Conservation (phyloP, 768 basidiomycete genomes). For the Thelephora aurantiotincta region DNA sequence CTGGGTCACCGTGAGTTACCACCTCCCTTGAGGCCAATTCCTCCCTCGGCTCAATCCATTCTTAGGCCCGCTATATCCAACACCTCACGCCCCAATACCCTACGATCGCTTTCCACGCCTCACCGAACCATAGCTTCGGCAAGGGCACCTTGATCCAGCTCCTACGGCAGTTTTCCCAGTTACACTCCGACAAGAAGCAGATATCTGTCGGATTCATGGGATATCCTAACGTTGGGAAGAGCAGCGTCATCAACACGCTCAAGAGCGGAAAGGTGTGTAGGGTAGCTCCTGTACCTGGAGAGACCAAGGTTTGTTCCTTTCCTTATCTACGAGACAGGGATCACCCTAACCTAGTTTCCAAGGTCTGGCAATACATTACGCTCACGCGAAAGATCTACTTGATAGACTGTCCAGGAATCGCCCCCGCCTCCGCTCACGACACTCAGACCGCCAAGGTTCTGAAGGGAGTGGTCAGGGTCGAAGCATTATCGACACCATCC, state of each 20-base stretch:
- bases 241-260: constrained; percentile 93
- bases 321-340: background rate
- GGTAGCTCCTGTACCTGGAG: constrained; percentile 93
- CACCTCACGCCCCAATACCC: constrained; percentile 90
- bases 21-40: background rate
- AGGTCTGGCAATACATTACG: constrained; percentile 99
- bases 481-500: constrained; percentile 83
- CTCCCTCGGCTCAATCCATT: background rate
- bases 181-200: constrained; percentile 98
- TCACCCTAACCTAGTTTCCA: background rate
- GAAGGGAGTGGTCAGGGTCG: constrained; percentile 93
- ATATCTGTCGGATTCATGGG: constrained; percentile 97
- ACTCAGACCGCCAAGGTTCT: constrained; percentile 83
- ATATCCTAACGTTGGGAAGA: constrained; percentile 97
- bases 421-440: constrained; percentile 86
- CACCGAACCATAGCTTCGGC: constrained; percentile 97
- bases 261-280: constrained; percentile 97
- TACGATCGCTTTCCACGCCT: constrained; percentile 97
- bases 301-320: constrained; percentile 58
- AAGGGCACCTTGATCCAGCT: constrained; percentile 97
- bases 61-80: constrained; percentile 87
- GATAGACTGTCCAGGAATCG: constrained; percentile 98
- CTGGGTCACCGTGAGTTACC: constrained; percentile 86
- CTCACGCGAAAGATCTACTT: constrained; percentile 93
- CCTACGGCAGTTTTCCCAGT: constrained; percentile 88